phyloP scores from a whole-genome alignment of 345 rosid species.

The Eucalyptus tenuipes region DNA sequence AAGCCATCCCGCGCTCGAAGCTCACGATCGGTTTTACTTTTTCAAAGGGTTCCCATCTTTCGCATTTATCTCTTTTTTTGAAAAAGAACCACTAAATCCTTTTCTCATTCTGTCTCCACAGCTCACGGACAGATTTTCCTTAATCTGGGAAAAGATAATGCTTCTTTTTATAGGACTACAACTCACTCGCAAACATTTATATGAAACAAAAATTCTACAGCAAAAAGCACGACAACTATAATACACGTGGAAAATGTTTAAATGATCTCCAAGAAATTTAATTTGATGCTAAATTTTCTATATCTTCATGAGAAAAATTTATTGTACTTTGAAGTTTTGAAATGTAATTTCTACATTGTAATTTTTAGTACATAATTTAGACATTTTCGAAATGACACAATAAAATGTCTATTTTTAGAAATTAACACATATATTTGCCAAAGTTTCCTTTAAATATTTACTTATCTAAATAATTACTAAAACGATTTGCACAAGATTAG shows the following conservation, averaged over 20 bases:
- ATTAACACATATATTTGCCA: background rate
- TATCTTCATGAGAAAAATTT: background rate
- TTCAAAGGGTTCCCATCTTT: too few relatives aligned
- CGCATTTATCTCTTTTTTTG: too few relatives aligned
- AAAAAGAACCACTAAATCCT: too few relatives aligned
- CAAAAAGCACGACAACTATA: background rate
- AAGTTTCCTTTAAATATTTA: background rate
- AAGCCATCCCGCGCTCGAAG: too few relatives aligned
- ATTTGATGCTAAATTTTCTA: background rate
- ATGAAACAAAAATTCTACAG: too few relatives aligned
- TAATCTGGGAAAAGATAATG: too few relatives aligned
- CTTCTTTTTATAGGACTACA: background rate
- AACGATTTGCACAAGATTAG: too few relatives aligned
- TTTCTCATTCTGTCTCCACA: too few relatives aligned
- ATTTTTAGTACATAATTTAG: too few relatives aligned
- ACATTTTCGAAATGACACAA: background rate
- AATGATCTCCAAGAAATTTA: background rate
- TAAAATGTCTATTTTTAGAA: background rate
- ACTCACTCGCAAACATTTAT: background rate
- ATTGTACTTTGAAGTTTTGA: background rate
- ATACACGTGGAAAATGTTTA: background rate
- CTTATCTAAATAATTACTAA: background rate
- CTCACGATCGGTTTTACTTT: too few relatives aligned
- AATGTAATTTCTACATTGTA: background rate
- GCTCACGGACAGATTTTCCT: too few relatives aligned